Percentiles rank a stretch among this genome's conserved stretches.
These are phyloP conservation scores for Tulasnella calospora DNA, from an alignment of 768 basidiomycete species.

Conservation along the genomic window DNA sequence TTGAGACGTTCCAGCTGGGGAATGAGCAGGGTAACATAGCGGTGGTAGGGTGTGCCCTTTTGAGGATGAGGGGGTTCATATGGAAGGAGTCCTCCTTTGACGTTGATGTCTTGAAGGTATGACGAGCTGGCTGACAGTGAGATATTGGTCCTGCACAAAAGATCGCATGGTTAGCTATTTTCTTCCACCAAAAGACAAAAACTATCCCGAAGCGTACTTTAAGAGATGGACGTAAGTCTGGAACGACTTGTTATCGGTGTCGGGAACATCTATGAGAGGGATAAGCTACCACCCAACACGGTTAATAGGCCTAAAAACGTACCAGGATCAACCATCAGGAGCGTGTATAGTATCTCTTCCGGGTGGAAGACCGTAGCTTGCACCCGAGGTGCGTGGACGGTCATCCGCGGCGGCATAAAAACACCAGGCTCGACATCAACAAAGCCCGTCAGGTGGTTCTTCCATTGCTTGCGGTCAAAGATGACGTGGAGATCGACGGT, in stretches of 20 bases:
- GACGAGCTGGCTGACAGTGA: constrained; percentile 1
- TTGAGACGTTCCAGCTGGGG: constrained; percentile 52
- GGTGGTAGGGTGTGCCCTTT: constrained; percentile 82
- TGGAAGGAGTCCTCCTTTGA: constrained; percentile 32
- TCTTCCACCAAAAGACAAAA: constrained; percentile 56
- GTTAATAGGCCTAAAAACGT: constrained; percentile 27
- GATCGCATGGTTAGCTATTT: too few relatives aligned
- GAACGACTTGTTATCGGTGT: constrained; percentile 58
- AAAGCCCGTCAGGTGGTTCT: constrained; percentile 30
- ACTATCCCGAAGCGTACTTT: constrained; percentile 48
- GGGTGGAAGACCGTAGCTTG: constrained; percentile 75
- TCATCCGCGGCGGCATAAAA: constrained; percentile 65
- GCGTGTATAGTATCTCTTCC: constrained; percentile 75
- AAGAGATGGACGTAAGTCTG: constrained; percentile 86
- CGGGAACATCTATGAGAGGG: constrained; percentile 64
- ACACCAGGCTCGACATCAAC: constrained; percentile 62
- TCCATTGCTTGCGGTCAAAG: constrained; percentile 37
- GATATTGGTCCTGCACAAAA: neutral
- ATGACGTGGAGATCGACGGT: constrained; percentile 68
- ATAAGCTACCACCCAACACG: neutral
- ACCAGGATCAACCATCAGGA: constrained; percentile 88
- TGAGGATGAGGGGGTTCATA: constrained; percentile 93
- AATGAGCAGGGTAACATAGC: constrained; percentile 73
- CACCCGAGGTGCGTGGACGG: constrained; percentile 57
- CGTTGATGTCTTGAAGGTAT: neutral